A percentile compares a stretch with the other conserved stretches of the same genome.
Evolutionary conservation across 345 rosid genomes (phyloP).

Genomic region (Eucalyptus cladocalyx): DNA sequence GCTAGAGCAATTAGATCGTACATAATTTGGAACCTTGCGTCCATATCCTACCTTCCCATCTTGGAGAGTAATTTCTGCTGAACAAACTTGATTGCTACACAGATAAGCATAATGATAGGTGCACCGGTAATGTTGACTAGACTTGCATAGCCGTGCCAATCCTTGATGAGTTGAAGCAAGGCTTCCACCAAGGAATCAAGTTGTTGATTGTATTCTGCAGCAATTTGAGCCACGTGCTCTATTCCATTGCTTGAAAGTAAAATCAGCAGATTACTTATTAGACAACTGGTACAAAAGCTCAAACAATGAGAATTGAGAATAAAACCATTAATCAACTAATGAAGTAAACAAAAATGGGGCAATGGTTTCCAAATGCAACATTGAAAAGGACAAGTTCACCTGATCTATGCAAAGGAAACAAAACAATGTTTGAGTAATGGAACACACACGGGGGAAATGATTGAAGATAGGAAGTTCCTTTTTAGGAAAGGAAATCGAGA

Average conservation of each 20-base stretch:
- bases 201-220: neutral
- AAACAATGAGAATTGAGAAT: no score
- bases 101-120: neutral
- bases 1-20: neutral
- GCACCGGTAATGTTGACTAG: neutral
- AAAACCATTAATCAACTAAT: neutral
- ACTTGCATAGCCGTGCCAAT: neutral
- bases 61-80: neutral
- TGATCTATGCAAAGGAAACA: neutral
- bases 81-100: neutral
- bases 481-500: neutral
- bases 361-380: neutral
- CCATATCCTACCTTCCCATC: neutral
- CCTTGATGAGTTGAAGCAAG: neutral
- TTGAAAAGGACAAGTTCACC: rapidly evolving
- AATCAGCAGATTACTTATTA: no score
- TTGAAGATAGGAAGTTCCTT: neutral
- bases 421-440: neutral
- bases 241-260: neutral
- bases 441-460: neutral
- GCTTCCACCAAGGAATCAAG: rapidly evolving
- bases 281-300: neutral
- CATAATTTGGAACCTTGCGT: neutral
- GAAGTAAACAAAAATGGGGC: neutral
- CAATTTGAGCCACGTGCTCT: neutral